Base-by-base conservation (phyloP, 139 green algal genomes). In the Volvox africanus region DNA sequence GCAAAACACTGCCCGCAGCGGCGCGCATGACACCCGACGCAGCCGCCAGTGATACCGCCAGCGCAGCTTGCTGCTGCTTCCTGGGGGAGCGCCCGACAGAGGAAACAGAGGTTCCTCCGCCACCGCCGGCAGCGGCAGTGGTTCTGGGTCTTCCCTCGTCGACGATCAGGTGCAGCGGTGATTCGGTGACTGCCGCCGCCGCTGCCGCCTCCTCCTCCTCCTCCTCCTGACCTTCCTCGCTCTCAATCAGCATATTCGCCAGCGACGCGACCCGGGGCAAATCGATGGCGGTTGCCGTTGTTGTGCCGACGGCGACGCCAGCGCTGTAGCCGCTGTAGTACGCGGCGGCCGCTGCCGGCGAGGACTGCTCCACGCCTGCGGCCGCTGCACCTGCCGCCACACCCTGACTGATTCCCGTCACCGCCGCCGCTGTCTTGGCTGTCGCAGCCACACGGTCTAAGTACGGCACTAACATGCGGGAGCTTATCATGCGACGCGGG, bases 311-410 rank as follows among this genome's bases (percentile, higher is more conserved):
- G 16, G 85, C 44, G 37, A 89, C 85, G 2, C 85, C 85, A 0
- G 85, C 85, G 85, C 85, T 89, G 85, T 89, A 89, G 44, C 85
- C 85, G 69, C 37, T 82, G 69, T 36, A 55, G 85, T 82, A 89
- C 28, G 85, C 85, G 3, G 69, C 85, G 2, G 37, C 44, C 12
- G 85, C 44, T 1, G 37, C 37, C 2, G 37, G 37, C 33, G 83
- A 67, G 9, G 37, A 55, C 37, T 33, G 44, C 37, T 30, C 26
- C 12, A 71, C 30, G 2, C 68, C 82, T 13, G 84, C 85, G 2
- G 83, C 83, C 14, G 67, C 67, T 0, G 85, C 85, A 0, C 21
- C 67, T 0, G 69, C 85, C 1, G 69, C 44, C 17, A 26, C 69
- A 11, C 37, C 44, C 37, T 50, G 28, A 28, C 28, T 0, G 16